Base-by-base conservation (phyloP, 352 stramenopile species). In the Phytopythium vexans region DNA sequence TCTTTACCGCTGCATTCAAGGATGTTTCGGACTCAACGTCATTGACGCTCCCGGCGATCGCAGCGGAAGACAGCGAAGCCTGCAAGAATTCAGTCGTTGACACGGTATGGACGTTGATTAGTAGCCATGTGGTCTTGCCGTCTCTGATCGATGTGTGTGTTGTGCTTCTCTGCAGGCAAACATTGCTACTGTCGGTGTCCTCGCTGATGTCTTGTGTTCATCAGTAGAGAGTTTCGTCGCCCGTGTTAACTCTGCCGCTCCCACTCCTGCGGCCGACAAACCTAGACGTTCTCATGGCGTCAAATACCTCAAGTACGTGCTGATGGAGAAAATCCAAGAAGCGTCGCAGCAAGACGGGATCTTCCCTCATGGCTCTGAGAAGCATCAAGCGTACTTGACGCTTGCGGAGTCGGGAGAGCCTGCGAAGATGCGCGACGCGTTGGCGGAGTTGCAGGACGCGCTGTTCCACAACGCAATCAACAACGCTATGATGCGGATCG, bases 401-500 rank as follows among this genome's bases (percentile, higher is more conserved):
- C 58, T 82, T 47, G 64, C 62, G 6, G 68, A 74, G 21, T 84
- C 74, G 9, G 71, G 69, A 10, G 65, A 89, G 27, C 68, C 75
- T 33, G 59, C 68, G 21, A 58, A 70, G 34, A 91, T 94, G 77
- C 69, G 68, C n/a, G 64, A 59, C 4, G 74, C 75, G 12, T 55
- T 92, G 7, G 61, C 64, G 33, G 57, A 78, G 42, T 52, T 92
- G 8, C 81, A 91, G 56, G 66, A 89, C 38, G 72, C 68, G 31
- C 62, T 92, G 10, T 92, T 94, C 52, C 74, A 77, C 35, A 78
- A 64, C 59, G 87, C 78, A 8, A 68, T 91, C 46, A 86, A 88
- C 49, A 79, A 92, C 49, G 83, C 81, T 2, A 89, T 89, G 63
- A 88, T 94, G 81, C 72, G 79, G 40, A 89, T 94, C 54, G 83